Base-by-base conservation (phyloP, 2,329 filamentous ascomycete species). In the Colletotrichum acutatum region DNA sequence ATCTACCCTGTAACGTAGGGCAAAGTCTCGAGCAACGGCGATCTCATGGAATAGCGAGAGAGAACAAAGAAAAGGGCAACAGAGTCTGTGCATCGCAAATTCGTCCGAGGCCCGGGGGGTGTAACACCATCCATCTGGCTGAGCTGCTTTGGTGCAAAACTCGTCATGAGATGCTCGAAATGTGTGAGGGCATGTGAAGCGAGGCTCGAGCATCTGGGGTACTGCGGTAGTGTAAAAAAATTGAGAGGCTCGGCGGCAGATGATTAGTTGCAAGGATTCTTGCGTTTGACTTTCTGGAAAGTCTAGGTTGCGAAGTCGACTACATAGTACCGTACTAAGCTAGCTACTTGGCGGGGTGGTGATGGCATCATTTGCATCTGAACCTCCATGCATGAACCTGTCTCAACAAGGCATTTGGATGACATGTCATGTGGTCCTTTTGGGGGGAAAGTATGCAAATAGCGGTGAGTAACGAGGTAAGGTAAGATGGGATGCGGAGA, bases 131-230 rank as follows among this genome's bases (percentile, higher is more conserved):
- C 54, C 46, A 14, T 30, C 6, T 30, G 52, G 22, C 22, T 14
- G 26, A 9, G 52, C 34, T 34, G 32, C 28, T 65, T 34, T n/a
- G 24, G 58, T 8, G 26, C 4, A 24, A 7, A 6, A n/a, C 5
- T 28, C 14, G 54, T 56, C 62, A 30, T 56, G 49, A 22, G 42
- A 30, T 56, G n/a, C 19, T 19, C 16, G 5, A 32, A 46, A 14
- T 16, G 37, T 42, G 19, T 32, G 52, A n/a, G n/a, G 28, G 14
- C 62, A 67, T 60, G 46, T 60, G 64, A 60, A 26, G 14, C 19
- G 68, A 67, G 46, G 63, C 63, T 71, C 68, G 57, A 56, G 68
- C 63, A 67, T 71, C 46, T 30, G 28, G 16, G 42, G 56, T 42
- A 42, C 37, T 42, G 37, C 37, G 37, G 37, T 42, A 34, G 32